Base-by-base conservation (phyloP, 2,329 filamentous ascomycete species). In the Arachnopeziza araneosa region DNA sequence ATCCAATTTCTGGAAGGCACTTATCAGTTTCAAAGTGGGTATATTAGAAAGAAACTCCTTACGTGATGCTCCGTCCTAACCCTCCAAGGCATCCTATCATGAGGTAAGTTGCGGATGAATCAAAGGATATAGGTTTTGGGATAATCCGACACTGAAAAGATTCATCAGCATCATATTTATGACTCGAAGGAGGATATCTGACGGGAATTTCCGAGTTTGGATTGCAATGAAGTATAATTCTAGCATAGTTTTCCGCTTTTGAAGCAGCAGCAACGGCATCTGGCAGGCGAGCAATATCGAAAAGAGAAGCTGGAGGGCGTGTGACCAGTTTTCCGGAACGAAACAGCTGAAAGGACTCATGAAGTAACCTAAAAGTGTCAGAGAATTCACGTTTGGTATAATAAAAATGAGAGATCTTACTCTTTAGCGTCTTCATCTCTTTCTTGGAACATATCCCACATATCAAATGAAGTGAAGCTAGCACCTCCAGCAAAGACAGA, bases 1-100 rank as follows among this genome's bases (percentile, higher is more conserved):
- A 66, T 66, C 48, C 59, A 65, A 1, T 58, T 66, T 4, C 36
- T 44, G 6, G 17, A 44, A 7, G 4, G 2, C 36, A 19, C 12
- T 14, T 17, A 12, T 44, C 17, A 44, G 36, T 19, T 8, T 8
- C 10, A 44, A 44, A 44, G 17, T 7, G 2, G 17, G 4, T 44
- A 14, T 44, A 44, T 44, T 4, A 44, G 17, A 14, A 44, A 14
- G 17, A 14, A 44, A 2, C 17, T 8, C 4, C 36, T 44, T 44
- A 44, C 36, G 74, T 67, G 0, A 77, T 50, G 5, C 26, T 32
- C 7, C 50, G 49, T 7, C 76, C 75, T 0, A 78, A 56, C 14
- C 75, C 75, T n/a, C 76, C 76, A 22, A 77, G 66, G 2, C 75
- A 76, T 22, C 76, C 76, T 5, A 70, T 64, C 0, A 77, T 58